A percentile compares a stretch with the other conserved stretches of the same genome.
Evolutionary conservation across 192 early-diverging fungal genomes (phyloP).

Genomic region (Coemansia javaensis): DNA sequence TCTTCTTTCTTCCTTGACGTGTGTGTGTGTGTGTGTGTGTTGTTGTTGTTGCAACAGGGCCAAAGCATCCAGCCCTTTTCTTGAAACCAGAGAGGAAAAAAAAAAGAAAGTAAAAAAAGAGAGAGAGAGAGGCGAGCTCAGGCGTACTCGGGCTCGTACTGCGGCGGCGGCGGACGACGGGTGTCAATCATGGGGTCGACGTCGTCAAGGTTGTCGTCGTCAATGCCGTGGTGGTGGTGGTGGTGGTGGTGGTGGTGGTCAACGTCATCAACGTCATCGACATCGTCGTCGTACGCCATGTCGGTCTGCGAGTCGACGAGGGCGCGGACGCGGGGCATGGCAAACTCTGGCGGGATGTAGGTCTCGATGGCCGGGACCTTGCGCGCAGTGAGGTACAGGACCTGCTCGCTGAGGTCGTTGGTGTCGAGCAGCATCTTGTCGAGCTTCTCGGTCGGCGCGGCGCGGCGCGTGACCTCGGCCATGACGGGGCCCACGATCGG

Average conservation of each 20-base stretch:
- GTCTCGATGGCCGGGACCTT: constrained; percentile 66
- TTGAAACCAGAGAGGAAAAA: too few relatives aligned
- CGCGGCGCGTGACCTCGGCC: constrained; percentile 80
- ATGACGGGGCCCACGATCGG: constrained; percentile 51
- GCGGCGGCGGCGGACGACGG: background rate
- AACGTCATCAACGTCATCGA: constrained; percentile 8
- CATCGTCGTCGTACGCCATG: constrained; percentile 39
- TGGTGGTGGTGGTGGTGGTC: constrained; percentile 1
- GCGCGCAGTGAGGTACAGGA: constrained; percentile 58
- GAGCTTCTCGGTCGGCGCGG: constrained; percentile 80
- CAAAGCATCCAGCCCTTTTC: too few relatives aligned
- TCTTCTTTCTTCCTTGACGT: too few relatives aligned
- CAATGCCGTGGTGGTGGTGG: too few relatives aligned
- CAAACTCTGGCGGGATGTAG: constrained; percentile 67
- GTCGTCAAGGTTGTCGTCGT: constrained; percentile 33
- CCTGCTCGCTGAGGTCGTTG: constrained; percentile 55
- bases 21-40: too few relatives aligned
- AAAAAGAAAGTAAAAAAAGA: background rate
- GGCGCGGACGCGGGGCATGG: constrained; percentile 40
- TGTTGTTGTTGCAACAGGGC: too few relatives aligned
- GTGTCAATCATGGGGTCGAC: constrained; percentile 9
- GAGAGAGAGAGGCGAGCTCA: background rate
- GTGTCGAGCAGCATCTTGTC: constrained; percentile 88
- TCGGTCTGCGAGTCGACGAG: constrained; percentile 48
- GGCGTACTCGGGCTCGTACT: too few relatives aligned